Percentiles rank a stretch among this genome's conserved stretches.
Evolutionary conservation across 371 early-diverging fungal genomes (phyloP).

Genomic region (Thermomucor indicae-seudaticae): DNA sequence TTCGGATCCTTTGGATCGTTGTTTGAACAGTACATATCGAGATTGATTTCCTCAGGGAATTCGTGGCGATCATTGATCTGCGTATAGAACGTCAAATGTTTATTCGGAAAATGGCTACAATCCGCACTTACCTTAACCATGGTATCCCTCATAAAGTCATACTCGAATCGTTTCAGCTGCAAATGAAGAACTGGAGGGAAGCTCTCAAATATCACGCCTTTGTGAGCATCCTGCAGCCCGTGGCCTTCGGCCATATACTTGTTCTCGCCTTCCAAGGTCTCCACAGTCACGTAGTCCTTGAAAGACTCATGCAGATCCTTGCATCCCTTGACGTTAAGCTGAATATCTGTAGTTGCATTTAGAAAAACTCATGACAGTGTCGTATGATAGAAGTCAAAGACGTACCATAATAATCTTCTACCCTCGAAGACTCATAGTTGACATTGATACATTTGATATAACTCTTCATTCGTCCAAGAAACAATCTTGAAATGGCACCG

Average conservation of each 20-base stretch:
- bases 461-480: conserved; percentile 93
- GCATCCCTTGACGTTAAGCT: conserved; percentile 93
- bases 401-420: conserved; percentile 62
- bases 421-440: conserved; percentile 88
- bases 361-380: too few species aligned
- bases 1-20: conserved; percentile 59
- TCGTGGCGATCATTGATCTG: conserved; percentile 96
- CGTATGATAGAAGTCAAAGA: too few species aligned
- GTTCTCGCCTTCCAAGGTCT: conserved; percentile 96
- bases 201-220: conserved; percentile 91
- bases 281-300: conserved; percentile 79
- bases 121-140: conserved; percentile 77
- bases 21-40: conserved; percentile 74
- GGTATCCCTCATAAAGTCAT: conserved; percentile 87
- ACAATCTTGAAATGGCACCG: conserved; percentile 88
- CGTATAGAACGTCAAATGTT: neutral
- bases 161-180: conserved; percentile 97
- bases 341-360: conserved; percentile 89
- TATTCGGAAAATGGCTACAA: neutral
- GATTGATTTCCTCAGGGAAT: conserved; percentile 86
- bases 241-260: conserved; percentile 95
- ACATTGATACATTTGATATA: conserved; percentile 93
- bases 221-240: conserved; percentile 95
- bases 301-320: conserved; percentile 89
- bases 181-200: conserved; percentile 98